Base-by-base conservation (phyloP, 2,329 filamentous ascomycete species). In the Fusarium subtropicale region DNA sequence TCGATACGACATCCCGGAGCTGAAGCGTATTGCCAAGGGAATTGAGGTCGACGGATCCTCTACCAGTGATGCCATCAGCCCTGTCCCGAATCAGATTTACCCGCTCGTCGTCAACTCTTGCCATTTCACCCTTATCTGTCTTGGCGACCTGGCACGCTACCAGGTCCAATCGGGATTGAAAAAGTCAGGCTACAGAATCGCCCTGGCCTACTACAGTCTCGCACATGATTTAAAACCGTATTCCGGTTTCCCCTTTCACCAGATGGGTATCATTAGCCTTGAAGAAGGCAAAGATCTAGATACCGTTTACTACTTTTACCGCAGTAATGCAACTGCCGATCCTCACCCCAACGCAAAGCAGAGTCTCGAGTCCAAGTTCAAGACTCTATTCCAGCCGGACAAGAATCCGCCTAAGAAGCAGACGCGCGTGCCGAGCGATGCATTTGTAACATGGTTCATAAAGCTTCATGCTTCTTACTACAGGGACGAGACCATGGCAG, bases 141-240 rank as follows among this genome's bases (percentile, higher is more conserved):
- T 98, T 12, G 96, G 96, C 34, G 96, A 99, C 78, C 85, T 99
- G 48, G 92, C 92, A 51, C 90, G 96, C 67, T 99, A 97, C 80
- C 90, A 94, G 56, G 85, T 86, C 56, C 92, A 95, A 76, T 83
- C 92, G 61, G 89, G 90, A 62, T 86, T 86, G 64, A 94, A 92
- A 78, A 87, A 89, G 68, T 89, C 90, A 55, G 92, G 91, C 73
- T 97, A 92, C 84, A 91, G 91, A 28, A 88, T 88, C 16, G 93
- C 95, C 16, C 85, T 94, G 74, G 90, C 91, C 13, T 97, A 95
- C 79, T 98, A 99, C 79, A 84, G 87, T 57, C 84, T 98, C 63
- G 96, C 96, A 24, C 88, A 90, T 68, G 88, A 91, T 53, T 86
- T 98, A 55, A 87, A 92, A 71, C 93, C 95, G 5, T 84, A 88